Base-by-base conservation (phyloP, 108 stramenopile species). In the Skeletonema marinoi region DNA sequence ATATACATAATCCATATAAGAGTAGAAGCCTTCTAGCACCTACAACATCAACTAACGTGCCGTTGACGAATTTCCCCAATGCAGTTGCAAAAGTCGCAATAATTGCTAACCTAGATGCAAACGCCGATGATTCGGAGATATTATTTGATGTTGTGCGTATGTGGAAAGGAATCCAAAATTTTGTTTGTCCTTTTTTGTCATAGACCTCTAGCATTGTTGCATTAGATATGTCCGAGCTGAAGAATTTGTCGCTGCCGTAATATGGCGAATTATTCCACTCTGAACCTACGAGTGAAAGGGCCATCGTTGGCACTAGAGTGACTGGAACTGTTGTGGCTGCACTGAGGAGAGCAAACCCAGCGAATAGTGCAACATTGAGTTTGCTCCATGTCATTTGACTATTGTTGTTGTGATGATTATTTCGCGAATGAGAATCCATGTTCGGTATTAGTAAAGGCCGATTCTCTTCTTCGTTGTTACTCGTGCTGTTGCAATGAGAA, bases 11-110 rank as follows among this genome's bases (percentile, higher is more conserved):
- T 17, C 86, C 70, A 73, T 88, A 90, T 4, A 84, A 21, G 6
- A 80, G 65, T 4, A 84, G 70, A 2, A 90, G 77, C 73, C 91
- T 73, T 50, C 93, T 61, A 16, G 93, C 93, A 10, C 93, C 91
- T 30, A 81, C 66, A 9, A 94, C 66, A 83, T 94, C 93, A 12
- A 86, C 87, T 8, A 90, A 73, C 2, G 84, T 84, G 12, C 91
- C 91, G 78, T 89, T 90, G 39, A 94, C 50, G 67, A 94, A 88
- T 66, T 94, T 94, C 21, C 93, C 93, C 36, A 84, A 82, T 6
- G 93, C 88, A 41, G 88, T 84, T 3, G 85, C 88, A 60, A 89
- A 65, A n/a, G 90, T 88, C 3, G 88, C 89, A 41, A 85, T 77
- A 1, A 88, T 73, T 30, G 90, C 87, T 29, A 87, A 86, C n/a